Evolutionary conservation across 257 asterid genomes (phyloP), one percentile per base, ranked within the genome.

Genomic region (Rehmannia glutinosa): DNA sequence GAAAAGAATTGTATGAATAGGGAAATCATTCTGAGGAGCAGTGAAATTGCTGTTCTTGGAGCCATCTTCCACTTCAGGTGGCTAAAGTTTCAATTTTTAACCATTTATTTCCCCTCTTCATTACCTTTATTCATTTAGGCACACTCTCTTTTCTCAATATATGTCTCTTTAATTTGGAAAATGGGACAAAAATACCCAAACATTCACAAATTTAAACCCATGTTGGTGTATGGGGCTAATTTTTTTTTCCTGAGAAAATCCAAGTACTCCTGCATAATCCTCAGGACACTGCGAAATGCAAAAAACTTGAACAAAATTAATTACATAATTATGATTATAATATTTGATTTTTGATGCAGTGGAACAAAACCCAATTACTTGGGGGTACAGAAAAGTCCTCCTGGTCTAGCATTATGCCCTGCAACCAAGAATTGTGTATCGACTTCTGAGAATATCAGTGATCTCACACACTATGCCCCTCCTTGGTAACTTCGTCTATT

Each of bases 371-470:
- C 97, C 69, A 73, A 77, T 61, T 93, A 93, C 81, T 88, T 93
- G 80, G 97, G 97, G 0, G 89, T 92, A 70, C 97, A 92, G 77
- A 92, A 90, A 72, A 90, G 72, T 62, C 92, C 96, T 3, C 84
- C 78, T 8, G 86, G 87, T 35, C 69, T 92, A 49, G 95, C 98
- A n/a, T 76, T 92, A 32, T 92, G 98, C 78, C 98, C 98, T 6
- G 98, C 98, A 71, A 90, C 98, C 60, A 87, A 86, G 49, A 92
- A 92, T 46, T 92, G 97, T 38, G 76, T 92, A 8, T 92, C 98
- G 2, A 90, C 98, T 35, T 92, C 98, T 32, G 98, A 92, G 57
- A 88, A 81, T 75, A 69, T 73, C 4, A 83, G 90, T 52, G 98
- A 92, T 78, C 86, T 83, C 68, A 54, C 78, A 15, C 97, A 92